Base-by-base conservation (phyloP, 2,329 filamentous ascomycete species). In the Escovopsis sp. region DNA sequence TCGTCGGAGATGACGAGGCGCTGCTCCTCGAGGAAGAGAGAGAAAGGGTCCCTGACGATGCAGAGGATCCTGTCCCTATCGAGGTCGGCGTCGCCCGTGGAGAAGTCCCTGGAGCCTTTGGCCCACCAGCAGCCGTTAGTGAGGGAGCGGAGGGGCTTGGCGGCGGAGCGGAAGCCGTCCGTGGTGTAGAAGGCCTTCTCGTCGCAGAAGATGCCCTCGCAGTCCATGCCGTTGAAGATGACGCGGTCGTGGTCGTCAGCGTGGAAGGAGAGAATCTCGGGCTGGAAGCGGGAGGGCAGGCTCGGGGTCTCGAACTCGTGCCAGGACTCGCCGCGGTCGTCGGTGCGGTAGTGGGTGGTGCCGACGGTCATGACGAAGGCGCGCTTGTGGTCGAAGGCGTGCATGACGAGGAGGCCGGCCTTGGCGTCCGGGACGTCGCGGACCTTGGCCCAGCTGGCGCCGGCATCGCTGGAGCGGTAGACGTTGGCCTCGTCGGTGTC, bases 81-180 rank as follows among this genome's bases (percentile, higher is more conserved):
- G 35, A 76, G 61, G 25, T 79, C 67, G 2, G 68, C 60, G 36
- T 77, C 59, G 40, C 79, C 79, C 10, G 76, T 77, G 25, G 72
- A 72, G 53, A 98, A 94, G 29, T 76, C 58, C 5, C 72, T 67
- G 11, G 81, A 76, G 12, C 75, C 73, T 51, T 84, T 84, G 35
- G 90, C 88, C 85, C 88, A 98, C 54, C 79, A 74, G 55, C 90
- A 98, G 41, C 80, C 78, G 33, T 73, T 66, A 2, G 82, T 82
- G 45, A 76, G 70, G 29, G 70, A 64, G 35, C 79, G 70, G 39
- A 94, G 66, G 5, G 66, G 57, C 44, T 80, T 69, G 9, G 21
- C 11, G 35, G 74, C 70, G 5, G 69, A 70, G 43, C 79, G 67
- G 62, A 98, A 98, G 44, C 84, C 84, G 56, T 96, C 79, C 12